phyloP scores from a whole-genome alignment of 148 eudicot genomes.

The Camellia granthamiana region DNA sequence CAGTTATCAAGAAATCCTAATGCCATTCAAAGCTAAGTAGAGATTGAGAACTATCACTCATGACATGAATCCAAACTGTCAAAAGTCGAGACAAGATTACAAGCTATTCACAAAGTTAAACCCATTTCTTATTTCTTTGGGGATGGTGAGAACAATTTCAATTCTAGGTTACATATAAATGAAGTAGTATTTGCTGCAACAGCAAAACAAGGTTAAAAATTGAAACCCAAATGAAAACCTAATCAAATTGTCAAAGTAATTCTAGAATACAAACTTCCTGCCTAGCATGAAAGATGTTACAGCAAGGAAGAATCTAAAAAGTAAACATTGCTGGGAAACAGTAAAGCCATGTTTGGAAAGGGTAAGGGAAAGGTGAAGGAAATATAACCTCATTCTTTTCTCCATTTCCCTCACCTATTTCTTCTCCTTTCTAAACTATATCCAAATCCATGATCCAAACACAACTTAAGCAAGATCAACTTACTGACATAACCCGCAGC shows the following conservation, averaged over 20 bases:
- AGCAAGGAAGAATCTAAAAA: neutral
- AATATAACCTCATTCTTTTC: too few species aligned
- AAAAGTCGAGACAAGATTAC: neutral
- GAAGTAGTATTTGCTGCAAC: neutral
- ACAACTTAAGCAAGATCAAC: slow-evolving; percentile 3
- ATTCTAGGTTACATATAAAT: slow-evolving; percentile 22
- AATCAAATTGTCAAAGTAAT: neutral
- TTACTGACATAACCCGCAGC: slow-evolving; percentile 39
- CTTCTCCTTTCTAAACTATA: too few species aligned
- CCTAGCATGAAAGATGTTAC: neutral
- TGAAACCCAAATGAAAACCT: slow-evolving; percentile 5
- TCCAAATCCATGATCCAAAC: too few species aligned
- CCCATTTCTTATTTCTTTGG: neutral
- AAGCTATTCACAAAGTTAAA: neutral
- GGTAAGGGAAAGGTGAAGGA: too few species aligned
- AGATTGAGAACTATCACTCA: neutral
- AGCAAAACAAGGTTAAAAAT: neutral
- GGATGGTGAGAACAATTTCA: slow-evolving; percentile 14
- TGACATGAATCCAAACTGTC: neutral
- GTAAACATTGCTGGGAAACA: neutral
- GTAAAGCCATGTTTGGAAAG: neutral
- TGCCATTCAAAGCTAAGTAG: neutral
- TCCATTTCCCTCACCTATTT: too few species aligned
- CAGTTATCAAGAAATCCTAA: neutral
- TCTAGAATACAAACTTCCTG: neutral